Evolutionary conservation across 108 stramenopile genomes (phyloP).

Genomic region (Fragilaria crotonensis): DNA sequence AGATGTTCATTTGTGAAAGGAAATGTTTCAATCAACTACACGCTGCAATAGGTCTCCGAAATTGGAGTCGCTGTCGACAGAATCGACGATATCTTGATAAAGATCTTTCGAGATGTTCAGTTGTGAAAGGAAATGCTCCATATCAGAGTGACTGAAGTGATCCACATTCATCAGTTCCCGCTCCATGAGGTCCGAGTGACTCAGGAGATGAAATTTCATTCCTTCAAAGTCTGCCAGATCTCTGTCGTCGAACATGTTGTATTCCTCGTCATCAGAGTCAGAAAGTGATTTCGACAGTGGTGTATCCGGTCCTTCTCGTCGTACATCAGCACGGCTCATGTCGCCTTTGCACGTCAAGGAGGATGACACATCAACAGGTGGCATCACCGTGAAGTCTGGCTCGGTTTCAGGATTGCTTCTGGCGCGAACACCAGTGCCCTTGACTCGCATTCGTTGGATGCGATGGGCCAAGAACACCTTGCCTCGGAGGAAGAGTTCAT

Average conservation of each 20-base stretch:
- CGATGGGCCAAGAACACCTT: constrained; percentile 47
- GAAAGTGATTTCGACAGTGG: not conserved
- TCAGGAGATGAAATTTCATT: constrained; percentile 39
- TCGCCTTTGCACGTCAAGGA: no score
- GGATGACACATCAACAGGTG: constrained; percentile 38
- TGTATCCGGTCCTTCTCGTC: not conserved
- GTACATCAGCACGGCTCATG: not conserved
- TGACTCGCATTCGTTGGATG: constrained; percentile 72
- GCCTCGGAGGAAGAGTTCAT: constrained; percentile 69
- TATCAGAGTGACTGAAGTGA: constrained; percentile 13
- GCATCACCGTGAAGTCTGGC: constrained; percentile 72
- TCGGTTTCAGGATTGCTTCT: constrained; percentile 73
- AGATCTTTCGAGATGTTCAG: constrained; percentile 25
- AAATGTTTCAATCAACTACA: constrained; percentile 13
- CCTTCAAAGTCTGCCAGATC: constrained; percentile 42
- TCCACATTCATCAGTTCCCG: constrained; percentile 5
- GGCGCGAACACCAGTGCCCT: constrained; percentile 69
- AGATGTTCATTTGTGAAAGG: no score
- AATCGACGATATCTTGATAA: constrained; percentile 30
- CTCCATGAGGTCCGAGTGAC: constrained; percentile 12
- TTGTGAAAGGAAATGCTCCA: constrained; percentile 25
- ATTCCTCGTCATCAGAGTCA: not conserved
- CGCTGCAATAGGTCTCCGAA: constrained; percentile 34
- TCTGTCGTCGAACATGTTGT: constrained; percentile 3
- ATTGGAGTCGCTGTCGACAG: constrained; percentile 30